A percentile compares a stretch with the other conserved stretches of the same genome.
Evolutionary conservation across 257 asterid species (phyloP).

Genomic region (Penstemon eatonii): DNA sequence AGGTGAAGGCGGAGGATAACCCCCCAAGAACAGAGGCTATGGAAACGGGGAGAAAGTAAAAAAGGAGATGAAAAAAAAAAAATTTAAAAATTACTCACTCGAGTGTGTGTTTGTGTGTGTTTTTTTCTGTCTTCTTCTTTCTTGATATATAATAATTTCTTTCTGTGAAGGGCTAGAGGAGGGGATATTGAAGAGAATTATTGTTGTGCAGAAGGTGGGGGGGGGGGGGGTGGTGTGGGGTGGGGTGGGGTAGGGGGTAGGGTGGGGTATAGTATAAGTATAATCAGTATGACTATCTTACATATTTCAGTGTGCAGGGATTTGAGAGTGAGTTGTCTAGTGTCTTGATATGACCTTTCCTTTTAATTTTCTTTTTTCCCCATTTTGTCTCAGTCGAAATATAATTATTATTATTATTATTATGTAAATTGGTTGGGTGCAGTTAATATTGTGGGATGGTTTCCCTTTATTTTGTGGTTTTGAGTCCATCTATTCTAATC

Average conservation of each 20-base stretch:
- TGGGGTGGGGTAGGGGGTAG: constrained; percentile 9
- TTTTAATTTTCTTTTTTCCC: constrained; percentile 26
- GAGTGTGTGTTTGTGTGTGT: constrained; percentile 20
- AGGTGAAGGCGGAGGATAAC: constrained; percentile 56
- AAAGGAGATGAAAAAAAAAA: constrained; percentile 7
- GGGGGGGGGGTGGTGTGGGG: constrained; percentile 15
- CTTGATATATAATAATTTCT: constrained; percentile 9
- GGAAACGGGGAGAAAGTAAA: constrained; percentile 75
- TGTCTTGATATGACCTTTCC: constrained; percentile 82
- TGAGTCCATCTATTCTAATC: constrained; percentile 27
- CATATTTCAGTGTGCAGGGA: constrained; percentile 57
- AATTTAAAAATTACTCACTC: constrained; percentile 25
- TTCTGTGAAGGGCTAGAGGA: background rate
- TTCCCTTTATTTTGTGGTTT: constrained; percentile 31
- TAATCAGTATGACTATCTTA: constrained; percentile 61
- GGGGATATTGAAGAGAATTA: constrained; percentile 30
- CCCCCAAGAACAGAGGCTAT: constrained; percentile 91
- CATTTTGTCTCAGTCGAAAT: background rate
- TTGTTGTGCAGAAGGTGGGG: constrained; percentile 31
- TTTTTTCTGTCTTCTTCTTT: background rate
- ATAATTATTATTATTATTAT: too few species aligned
- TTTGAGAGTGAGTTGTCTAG: constrained; percentile 81
- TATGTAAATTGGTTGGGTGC: constrained; percentile 13
- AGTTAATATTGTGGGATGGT: constrained; percentile 32
- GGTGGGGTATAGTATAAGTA: constrained; percentile 32